A percentile compares a stretch with the other conserved stretches of the same genome.
Conservation (phyloP, 208 protist species). For the Trypanosoma brucei region DNA sequence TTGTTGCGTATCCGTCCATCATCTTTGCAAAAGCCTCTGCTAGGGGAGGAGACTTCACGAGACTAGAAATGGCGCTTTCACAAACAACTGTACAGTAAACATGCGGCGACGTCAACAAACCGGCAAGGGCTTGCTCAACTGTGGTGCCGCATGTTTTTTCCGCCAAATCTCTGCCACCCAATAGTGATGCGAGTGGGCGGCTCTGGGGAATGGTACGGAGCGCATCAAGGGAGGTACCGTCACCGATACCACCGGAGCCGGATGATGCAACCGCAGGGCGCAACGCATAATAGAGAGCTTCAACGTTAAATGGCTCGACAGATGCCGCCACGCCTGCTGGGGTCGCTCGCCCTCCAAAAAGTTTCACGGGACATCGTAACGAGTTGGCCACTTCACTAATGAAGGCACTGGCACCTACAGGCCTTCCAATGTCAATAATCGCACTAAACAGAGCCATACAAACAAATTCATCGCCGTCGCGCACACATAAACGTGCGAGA, state of each 20-base stretch:
- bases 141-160: conserved; percentile 4
- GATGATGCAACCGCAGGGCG: background rate
- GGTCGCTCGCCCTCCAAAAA: background rate
- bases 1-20: conserved; percentile 67
- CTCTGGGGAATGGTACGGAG: conserved; percentile 3
- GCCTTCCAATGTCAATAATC: conserved; percentile 7
- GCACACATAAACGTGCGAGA: conserved; percentile 16
- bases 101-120: conserved; percentile 17
- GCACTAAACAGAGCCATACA: conserved; percentile 22
- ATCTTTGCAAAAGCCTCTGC: conserved; percentile 68
- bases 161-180: conserved; percentile 1
- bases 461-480: conserved; percentile 13
- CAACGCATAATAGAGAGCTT: conserved; percentile 16
- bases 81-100: conserved; percentile 69
- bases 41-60: conserved; percentile 26
- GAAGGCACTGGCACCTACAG: conserved; percentile 14
- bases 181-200: conserved; percentile 4
- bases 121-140: conserved; percentile 12
- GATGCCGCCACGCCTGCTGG: background rate
- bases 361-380: background rate
- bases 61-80: conserved; percentile 27
- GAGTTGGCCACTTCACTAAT: conserved; percentile 5
- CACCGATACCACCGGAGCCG: background rate
- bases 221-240: conserved; percentile 3
- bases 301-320: conserved; percentile 19